These are phyloP conservation scores for Licmophora abbreviata DNA, from an alignment of 108 stramenopile species.

Conservation along the genomic window DNA sequence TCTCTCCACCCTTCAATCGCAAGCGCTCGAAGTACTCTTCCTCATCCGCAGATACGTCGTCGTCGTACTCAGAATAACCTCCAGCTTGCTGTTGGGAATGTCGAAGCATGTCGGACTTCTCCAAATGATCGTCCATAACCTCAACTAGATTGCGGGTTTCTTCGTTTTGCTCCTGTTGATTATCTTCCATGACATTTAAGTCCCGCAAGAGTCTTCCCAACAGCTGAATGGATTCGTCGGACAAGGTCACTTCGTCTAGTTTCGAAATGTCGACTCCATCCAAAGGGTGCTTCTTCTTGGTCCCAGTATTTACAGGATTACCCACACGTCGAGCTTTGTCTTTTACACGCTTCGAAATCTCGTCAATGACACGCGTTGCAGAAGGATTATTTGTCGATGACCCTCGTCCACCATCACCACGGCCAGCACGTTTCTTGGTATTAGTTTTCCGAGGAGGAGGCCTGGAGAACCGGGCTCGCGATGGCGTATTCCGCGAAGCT, in stretches of 20 bases:
- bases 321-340: slow-evolving; percentile 5
- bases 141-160: not conserved
- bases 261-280: slow-evolving; percentile 43
- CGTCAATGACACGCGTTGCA: slow-evolving; percentile 18
- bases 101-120: not conserved
- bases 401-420: slow-evolving; percentile 10
- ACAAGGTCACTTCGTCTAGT: slow-evolving; percentile 42
- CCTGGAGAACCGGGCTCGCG: slow-evolving; percentile 55
- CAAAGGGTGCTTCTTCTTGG: slow-evolving; percentile 19
- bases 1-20: not conserved
- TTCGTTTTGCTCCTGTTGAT: slow-evolving; percentile 8
- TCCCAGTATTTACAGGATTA: slow-evolving; percentile 3
- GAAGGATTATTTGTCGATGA: not conserved
- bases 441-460: slow-evolving; percentile 37
- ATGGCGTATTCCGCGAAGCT: slow-evolving; percentile 37
- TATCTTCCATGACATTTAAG: slow-evolving; percentile 37
- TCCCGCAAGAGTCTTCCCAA: slow-evolving; percentile 36
- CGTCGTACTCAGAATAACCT: slow-evolving; percentile 17
- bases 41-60: slow-evolving; percentile 12
- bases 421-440: slow-evolving; percentile 13
- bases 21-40: not conserved
- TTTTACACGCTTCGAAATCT: slow-evolving; percentile 11
- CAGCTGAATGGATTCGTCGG: slow-evolving; percentile 32
- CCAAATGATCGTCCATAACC: not conserved
- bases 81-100: not conserved